Conservation (phyloP, 139 green algal species). For the Asterochloris erici region DNA sequence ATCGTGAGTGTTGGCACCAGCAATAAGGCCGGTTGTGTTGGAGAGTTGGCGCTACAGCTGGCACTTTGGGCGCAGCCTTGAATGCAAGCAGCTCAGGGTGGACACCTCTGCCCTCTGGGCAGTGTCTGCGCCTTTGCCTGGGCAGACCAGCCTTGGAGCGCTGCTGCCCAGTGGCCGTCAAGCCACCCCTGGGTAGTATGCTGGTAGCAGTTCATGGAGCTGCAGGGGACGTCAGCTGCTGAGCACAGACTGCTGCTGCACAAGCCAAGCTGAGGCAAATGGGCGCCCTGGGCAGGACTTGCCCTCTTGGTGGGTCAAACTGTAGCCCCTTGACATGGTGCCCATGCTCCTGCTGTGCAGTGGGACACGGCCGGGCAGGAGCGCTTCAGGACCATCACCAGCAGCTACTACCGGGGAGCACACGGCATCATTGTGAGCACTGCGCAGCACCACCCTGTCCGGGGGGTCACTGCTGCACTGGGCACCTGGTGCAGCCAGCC, state of each 20-base stretch:
- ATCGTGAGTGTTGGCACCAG: slow-evolving; percentile 69
- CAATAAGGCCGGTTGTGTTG: neutral
- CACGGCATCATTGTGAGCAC: slow-evolving; percentile 92
- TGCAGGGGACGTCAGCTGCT: neutral
- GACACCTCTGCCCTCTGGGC: no score
- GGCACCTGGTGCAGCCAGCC: neutral
- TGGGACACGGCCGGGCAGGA: slow-evolving; percentile 99
- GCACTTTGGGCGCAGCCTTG: no score
- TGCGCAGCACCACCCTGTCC: no score
- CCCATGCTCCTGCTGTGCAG: slow-evolving; percentile 43
- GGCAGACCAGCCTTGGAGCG: no score
- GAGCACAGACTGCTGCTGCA: neutral
- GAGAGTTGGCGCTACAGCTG: no score
- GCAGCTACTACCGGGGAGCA: slow-evolving; percentile 96
- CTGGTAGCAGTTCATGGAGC: neutral
- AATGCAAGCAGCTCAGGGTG: no score
- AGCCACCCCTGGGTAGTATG: no score
- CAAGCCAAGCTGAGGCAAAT: no score
- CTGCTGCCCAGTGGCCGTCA: no score
- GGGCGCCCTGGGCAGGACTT: neutral
- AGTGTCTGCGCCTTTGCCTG: no score
- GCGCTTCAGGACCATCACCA: slow-evolving; percentile 98
- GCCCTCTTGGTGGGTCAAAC: neutral
- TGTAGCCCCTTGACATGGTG: no score
- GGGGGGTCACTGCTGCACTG: neutral